Percentiles rank a stretch among this genome's conserved stretches.
These are phyloP conservation scores for Clavariopsis aquatica DNA, from an alignment of 495 filamentous ascomycete genomes.

Conservation along the genomic window DNA sequence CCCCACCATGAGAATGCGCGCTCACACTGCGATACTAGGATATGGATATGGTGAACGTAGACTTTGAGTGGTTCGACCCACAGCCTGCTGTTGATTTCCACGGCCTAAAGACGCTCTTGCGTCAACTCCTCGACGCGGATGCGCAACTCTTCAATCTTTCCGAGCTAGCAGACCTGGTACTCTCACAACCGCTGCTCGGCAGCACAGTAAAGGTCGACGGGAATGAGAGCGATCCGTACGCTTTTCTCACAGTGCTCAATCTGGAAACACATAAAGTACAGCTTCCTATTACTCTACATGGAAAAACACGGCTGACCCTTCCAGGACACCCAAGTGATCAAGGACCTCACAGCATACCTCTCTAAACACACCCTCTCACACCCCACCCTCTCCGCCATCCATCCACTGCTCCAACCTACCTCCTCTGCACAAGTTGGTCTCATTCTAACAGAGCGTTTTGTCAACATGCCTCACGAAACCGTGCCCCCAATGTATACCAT, in stretches of 20 bases:
- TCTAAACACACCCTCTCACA: conserved; percentile 57
- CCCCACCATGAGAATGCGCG: conserved; percentile 3
- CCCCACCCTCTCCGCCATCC: conserved; percentile 56
- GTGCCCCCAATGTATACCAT: conserved; percentile 95
- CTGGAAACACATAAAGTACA: conserved; percentile 69
- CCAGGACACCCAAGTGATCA: conserved; percentile 36
- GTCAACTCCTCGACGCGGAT: conserved; percentile 93
- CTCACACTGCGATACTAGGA: conserved; percentile 55
- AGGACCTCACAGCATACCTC: conserved; percentile 69
- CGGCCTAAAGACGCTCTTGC: conserved; percentile 84
- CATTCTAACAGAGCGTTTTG: conserved; percentile 83
- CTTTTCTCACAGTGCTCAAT: conserved; percentile 89
- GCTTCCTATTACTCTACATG: background rate
- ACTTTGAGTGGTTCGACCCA: conserved; percentile 98
- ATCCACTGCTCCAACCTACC: conserved; percentile 56
- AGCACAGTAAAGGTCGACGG: conserved; percentile 95
- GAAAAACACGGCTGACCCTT: background rate
- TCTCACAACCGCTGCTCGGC: conserved; percentile 84
- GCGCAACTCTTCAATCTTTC: conserved; percentile 81
- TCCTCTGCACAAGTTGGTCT: conserved; percentile 68
- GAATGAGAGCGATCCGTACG: conserved; percentile 91
- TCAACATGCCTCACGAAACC: conserved; percentile 92
- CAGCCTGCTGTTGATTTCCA: conserved; percentile 90
- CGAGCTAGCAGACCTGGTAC: conserved; percentile 79
- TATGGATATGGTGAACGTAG: conserved; percentile 86